Conservation (phyloP, 495 filamentous ascomycete species). For the Neurospora sp. region DNA sequence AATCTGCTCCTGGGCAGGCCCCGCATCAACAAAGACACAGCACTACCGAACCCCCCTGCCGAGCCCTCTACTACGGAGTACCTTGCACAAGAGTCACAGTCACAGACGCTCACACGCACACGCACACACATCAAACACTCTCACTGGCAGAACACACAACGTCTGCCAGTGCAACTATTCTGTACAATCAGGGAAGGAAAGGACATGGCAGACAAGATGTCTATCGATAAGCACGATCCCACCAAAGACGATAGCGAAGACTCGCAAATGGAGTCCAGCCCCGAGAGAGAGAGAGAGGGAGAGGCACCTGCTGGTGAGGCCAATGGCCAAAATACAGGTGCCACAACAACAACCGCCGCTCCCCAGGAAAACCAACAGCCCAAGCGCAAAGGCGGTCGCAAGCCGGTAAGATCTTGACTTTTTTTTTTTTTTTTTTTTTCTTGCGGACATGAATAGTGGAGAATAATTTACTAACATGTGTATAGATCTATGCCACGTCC, state of each 20-base stretch:
- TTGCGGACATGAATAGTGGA: not conserved
- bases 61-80: not conserved
- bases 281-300: conserved; percentile 41
- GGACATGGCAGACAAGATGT: conserved; percentile 50
- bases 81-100: not conserved
- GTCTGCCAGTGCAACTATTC: not conserved
- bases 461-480: conserved; percentile 12
- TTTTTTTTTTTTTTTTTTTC: too few species aligned
- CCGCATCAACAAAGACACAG: not conserved
- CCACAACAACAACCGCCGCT: not conserved
- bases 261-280: conserved; percentile 41
- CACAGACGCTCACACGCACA: not conserved
- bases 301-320: conserved; percentile 23
- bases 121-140: not conserved
- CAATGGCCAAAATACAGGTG: not conserved
- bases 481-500: conserved; percentile 92
- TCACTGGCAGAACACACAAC: not conserved
- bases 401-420: not conserved
- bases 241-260: conserved; percentile 42
- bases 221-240: conserved; percentile 46
- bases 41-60: not conserved
- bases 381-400: conserved; percentile 94
- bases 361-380: conserved; percentile 39
- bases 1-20: not conserved
- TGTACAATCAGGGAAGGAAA: conserved; percentile 4